Evolutionary conservation across 129 eudicot genomes (phyloP).

Genomic region (Centella asiatica): DNA sequence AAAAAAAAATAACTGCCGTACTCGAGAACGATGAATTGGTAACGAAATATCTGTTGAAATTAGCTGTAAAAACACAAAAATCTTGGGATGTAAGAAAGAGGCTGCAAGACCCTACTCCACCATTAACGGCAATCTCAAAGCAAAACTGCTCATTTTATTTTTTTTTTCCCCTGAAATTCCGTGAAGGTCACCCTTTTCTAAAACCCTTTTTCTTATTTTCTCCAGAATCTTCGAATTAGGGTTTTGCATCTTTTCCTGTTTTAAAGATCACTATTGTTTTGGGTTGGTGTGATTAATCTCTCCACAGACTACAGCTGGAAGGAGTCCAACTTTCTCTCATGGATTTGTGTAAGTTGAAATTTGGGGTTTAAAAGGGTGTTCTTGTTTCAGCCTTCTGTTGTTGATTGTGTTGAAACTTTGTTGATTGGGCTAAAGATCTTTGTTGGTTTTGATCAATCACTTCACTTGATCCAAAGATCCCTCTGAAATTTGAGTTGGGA

Average conservation of each 20-base stretch:
- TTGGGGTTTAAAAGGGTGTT: constrained; percentile 12
- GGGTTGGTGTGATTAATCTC: neutral
- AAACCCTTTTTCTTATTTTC: constrained; percentile 3
- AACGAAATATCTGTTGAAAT: no score
- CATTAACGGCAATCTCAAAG: constrained; percentile 7
- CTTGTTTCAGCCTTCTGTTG: neutral
- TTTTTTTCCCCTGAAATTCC: neutral
- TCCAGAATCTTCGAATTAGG: constrained; percentile 10
- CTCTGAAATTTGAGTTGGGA: neutral
- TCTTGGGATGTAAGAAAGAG: no score
- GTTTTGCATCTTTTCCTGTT: constrained; percentile 7
- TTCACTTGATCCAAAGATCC: constrained; percentile 6
- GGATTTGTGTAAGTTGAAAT: neutral
- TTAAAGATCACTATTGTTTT: neutral
- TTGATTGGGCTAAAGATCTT: constrained; percentile 1
- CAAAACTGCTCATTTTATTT: neutral
- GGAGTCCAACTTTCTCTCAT: constrained; percentile 11
- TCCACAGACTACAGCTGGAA: constrained; percentile 11
- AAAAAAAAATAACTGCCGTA: no score
- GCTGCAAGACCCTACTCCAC: neutral
- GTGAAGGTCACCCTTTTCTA: neutral
- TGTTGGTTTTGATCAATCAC: constrained; percentile 4
- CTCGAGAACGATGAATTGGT: no score
- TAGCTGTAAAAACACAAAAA: no score
- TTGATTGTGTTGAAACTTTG: neutral